Evolutionary conservation across 2,329 filamentous ascomycete genomes (phyloP).

Genomic region (Biscogniauxia marginata): DNA sequence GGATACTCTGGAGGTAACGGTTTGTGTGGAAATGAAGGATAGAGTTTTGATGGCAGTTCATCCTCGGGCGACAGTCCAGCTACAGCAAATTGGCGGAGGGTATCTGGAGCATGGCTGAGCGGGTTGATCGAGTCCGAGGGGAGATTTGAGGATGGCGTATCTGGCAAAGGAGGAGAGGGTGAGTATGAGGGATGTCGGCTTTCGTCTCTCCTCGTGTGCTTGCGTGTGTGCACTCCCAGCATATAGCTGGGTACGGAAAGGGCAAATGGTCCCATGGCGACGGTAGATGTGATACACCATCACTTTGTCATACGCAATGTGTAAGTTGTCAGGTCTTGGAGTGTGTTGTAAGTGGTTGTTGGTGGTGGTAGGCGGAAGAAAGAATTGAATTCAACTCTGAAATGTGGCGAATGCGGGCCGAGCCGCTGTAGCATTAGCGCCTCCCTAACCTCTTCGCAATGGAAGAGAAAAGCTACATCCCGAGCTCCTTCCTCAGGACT

Average conservation of each 20-base stretch:
- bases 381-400: neutral
- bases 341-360: neutral
- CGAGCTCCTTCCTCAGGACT: too few species aligned
- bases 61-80: constrained; percentile 53
- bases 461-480: too few species aligned
- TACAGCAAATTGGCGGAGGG: constrained; percentile 51
- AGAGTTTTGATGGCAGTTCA: constrained; percentile 36
- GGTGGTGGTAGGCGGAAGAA: neutral
- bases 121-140: constrained; percentile 49
- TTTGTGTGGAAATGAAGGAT: constrained; percentile 53
- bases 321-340: neutral
- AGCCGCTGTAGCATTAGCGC: neutral
- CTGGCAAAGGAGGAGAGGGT: constrained; percentile 12
- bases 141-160: constrained; percentile 19
- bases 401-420: neutral
- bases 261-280: constrained; percentile 28
- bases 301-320: too few species aligned
- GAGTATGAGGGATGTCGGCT: neutral
- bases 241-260: constrained; percentile 29
- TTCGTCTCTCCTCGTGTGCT: constrained; percentile 18
- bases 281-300: too few species aligned
- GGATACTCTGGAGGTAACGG: constrained; percentile 28
- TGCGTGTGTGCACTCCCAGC: constrained; percentile 30
- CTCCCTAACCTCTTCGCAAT: too few species aligned
- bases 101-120: constrained; percentile 51